These are phyloP conservation scores for Pistacia vera DNA, from an alignment of 345 rosid species.

Conservation along the genomic window DNA sequence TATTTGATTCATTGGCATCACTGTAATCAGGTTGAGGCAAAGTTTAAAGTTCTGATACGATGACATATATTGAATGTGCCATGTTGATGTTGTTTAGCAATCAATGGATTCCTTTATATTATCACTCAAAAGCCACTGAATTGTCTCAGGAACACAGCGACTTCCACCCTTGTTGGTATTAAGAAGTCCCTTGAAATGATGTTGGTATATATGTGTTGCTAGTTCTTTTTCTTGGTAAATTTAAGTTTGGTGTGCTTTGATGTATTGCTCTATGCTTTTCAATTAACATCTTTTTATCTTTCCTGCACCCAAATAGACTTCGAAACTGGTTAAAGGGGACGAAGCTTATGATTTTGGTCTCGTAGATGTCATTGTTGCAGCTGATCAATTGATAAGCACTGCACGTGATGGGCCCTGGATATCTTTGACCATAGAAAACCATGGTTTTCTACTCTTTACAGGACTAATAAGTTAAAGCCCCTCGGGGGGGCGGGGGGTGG, in stretches of 20 bases:
- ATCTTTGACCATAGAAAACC: conserved; percentile 70
- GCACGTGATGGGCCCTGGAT: conserved; percentile 92
- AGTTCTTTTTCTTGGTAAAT: conserved; percentile 20
- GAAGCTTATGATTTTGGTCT: conserved; percentile 82
- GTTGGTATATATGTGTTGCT: conserved; percentile 56
- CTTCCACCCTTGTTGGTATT: conserved; percentile 98
- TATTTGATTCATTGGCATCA: background rate
- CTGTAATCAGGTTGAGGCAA: background rate
- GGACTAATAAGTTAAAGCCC: conserved; percentile 78
- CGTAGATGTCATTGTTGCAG: conserved; percentile 74
- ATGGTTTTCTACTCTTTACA: conserved; percentile 79
- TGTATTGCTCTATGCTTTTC: background rate
- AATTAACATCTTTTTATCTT: background rate
- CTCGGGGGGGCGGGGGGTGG: conserved; percentile 61
- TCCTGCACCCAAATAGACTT: conserved; percentile 47
- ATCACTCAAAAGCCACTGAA: conserved; percentile 26
- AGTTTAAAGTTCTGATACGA: background rate
- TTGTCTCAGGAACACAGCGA: conserved; percentile 85
- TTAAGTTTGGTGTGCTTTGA: conserved; percentile 10
- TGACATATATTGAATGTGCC: background rate
- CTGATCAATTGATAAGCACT: conserved; percentile 56
- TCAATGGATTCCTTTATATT: background rate
- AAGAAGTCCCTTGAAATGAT: conserved; percentile 94
- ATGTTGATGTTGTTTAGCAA: background rate
- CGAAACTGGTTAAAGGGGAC: conserved; percentile 73